Evolutionary conservation across 2,329 filamentous ascomycete genomes (phyloP), one percentile per base, ranked within the genome.

Genomic region (Trichoderma cornu-damae): DNA sequence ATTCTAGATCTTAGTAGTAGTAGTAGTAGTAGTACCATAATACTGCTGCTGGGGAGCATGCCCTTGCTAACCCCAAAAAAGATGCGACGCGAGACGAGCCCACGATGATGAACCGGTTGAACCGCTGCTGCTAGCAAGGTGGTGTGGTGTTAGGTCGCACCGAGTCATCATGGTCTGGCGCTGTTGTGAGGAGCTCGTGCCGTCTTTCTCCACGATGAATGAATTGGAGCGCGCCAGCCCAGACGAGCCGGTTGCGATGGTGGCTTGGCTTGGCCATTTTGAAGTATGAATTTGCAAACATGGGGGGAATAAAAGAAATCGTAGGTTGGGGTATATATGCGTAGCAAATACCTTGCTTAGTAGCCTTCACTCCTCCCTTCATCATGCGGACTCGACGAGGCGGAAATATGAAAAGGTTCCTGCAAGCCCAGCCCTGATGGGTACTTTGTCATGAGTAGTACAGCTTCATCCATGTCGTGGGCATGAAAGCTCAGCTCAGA

Each of bases 121-220:
- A n/a, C n/a, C n/a, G n/a, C n/a, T n/a, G n/a, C n/a, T n/a, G n/a
- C n/a, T n/a, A n/a, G n/a, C n/a, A n/a, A 12, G 22, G 30, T 28
- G 20, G 30, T 22, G 14, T n/a, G 18, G n/a, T 6, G n/a, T 6
- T 52, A n/a, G 37, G 26, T 52, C 49, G 37, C 14, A 32, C 37
- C 49, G 43, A 24, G 18, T 24, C 37, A 16, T 52, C 8, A 35
- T 22, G 18, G 26, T 11, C 37, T 34, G 35, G 49, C 49, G 37
- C 18, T 42, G 18, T 42, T 52, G 24, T 52, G 34, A 42, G 49
- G 34, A 42, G 49, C 37, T 52, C 37, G 34, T 30, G 48, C 37
- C 24, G 28, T 38, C 49, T 52, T n/a, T 52, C 49, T 52, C 49
- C 49, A 52, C 37, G 49, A 52, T 52, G 26, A 34, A n/a, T n/a